These are phyloP conservation scores for Salvia sclarea DNA, from an alignment of 305 asterid species.

Conservation along the genomic window DNA sequence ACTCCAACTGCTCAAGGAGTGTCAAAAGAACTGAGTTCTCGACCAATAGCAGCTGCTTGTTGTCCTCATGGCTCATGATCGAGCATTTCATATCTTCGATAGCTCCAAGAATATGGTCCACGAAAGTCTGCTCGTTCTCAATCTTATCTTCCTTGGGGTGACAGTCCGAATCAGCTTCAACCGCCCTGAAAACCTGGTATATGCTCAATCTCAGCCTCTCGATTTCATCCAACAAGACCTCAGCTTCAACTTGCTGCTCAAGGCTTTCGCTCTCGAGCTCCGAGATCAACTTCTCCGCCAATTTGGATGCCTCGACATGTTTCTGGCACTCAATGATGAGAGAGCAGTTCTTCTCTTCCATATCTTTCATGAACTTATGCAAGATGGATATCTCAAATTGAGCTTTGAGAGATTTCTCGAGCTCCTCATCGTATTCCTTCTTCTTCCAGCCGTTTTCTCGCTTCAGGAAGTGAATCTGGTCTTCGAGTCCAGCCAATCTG, in stretches of 20 bases:
- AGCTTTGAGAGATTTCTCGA: constrained; percentile 71
- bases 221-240: constrained; percentile 72
- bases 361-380: constrained; percentile 85
- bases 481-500: constrained; percentile 57
- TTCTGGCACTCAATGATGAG: constrained; percentile 78
- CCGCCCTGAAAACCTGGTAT: constrained; percentile 63
- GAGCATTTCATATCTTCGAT: constrained; percentile 65
- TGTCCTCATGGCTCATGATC: constrained; percentile 54
- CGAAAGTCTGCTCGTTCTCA: constrained; percentile 57
- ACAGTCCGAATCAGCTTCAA: constrained; percentile 48
- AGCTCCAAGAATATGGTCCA: constrained; percentile 50
- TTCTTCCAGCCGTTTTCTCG: constrained; percentile 73
- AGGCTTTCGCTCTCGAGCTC: constrained; percentile 81
- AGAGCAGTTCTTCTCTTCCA: constrained; percentile 82
- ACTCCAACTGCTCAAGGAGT: constrained; percentile 69
- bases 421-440: constrained; percentile 79
- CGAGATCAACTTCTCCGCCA: constrained; percentile 80
- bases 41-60: constrained; percentile 62
- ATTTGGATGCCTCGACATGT: constrained; percentile 82
- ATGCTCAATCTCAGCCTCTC: constrained; percentile 71
- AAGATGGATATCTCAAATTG: constrained; percentile 80
- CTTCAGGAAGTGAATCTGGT: constrained; percentile 63
- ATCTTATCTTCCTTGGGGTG: constrained; percentile 41
- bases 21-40: constrained; percentile 81
- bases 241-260: constrained; percentile 91